Evolutionary conservation across 2,329 filamentous ascomycete genomes (phyloP).

Genomic region (Zymoseptoria brevis): DNA sequence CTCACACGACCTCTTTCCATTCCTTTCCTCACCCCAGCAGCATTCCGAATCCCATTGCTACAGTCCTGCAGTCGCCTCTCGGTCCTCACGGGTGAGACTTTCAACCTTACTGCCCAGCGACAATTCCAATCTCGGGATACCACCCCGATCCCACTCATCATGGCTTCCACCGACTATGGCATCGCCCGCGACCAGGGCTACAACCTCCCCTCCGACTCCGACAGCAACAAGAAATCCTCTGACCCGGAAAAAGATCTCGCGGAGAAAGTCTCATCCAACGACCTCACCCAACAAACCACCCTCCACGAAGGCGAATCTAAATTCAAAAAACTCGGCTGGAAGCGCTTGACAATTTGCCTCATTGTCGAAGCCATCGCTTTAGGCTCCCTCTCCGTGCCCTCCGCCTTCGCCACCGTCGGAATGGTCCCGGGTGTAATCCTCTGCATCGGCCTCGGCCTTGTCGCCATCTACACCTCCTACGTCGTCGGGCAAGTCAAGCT

Average conservation of each 20-base stretch:
- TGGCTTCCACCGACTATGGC: conserved; percentile 12
- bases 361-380: conserved; percentile 54
- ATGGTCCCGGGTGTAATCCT: conserved; percentile 50
- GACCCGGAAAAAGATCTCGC: conserved; percentile 7
- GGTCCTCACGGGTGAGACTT: not conserved
- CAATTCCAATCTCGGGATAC: not conserved
- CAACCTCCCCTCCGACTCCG: conserved; percentile 4
- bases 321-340: conserved; percentile 42
- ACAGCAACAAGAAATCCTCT: conserved; percentile 6
- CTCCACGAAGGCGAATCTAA: conserved; percentile 27
- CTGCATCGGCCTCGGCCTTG: conserved; percentile 46
- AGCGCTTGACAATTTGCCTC: conserved; percentile 38
- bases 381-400: conserved; percentile 50
- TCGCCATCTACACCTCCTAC: conserved; percentile 56
- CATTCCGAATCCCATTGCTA: not conserved
- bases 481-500: conserved; percentile 55
- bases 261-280: not conserved
- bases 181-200: conserved; percentile 11
- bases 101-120: not conserved
- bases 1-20: not conserved
- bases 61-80: not conserved
- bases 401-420: conserved; percentile 47
- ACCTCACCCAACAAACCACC: conserved; percentile 17
- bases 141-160: not conserved
- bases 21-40: not conserved